These are phyloP conservation scores for Ophiocordyceps camponoti-rufipedis DNA, from an alignment of 2,329 filamentous ascomycete species.

Conservation along the genomic window DNA sequence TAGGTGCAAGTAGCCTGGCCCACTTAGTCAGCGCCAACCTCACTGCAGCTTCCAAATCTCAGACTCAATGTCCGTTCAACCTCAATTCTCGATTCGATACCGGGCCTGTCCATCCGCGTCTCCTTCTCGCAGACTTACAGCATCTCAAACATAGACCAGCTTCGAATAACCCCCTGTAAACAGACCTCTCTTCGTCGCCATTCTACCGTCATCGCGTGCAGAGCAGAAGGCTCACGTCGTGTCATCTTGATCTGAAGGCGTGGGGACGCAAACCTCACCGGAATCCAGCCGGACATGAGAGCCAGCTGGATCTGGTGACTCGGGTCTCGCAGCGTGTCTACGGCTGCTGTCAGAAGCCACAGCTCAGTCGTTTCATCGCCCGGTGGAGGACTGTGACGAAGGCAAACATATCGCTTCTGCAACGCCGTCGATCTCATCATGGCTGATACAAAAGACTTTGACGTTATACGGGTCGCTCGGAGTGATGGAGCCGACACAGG, in stretches of 20 bases:
- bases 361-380: neutral
- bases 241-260: neutral
- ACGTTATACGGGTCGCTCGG: slow-evolving; percentile 21
- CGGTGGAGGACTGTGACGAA: neutral
- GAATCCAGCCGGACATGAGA: slow-evolving; percentile 1
- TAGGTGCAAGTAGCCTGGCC: neutral
- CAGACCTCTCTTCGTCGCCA: neutral
- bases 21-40: neutral
- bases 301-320: neutral
- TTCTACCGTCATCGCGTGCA: neutral
- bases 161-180: neutral
- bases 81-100: too few relatives aligned
- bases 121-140: too few relatives aligned
- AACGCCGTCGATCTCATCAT: slow-evolving; percentile 4
- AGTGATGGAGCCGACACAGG: slow-evolving; percentile 27
- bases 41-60: neutral
- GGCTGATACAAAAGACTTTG: slow-evolving; percentile 20
- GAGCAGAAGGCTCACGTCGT: neutral
- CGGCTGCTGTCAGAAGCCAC: neutral
- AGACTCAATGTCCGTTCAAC: neutral
- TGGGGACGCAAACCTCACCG: neutral
- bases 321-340: neutral
- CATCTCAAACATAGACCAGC: neutral
- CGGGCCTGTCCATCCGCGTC: too few relatives aligned
- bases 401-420: neutral